Evolutionary conservation across 1,284 basidiomycete species (phyloP).

Genomic region (Coniferiporia weirii): DNA sequence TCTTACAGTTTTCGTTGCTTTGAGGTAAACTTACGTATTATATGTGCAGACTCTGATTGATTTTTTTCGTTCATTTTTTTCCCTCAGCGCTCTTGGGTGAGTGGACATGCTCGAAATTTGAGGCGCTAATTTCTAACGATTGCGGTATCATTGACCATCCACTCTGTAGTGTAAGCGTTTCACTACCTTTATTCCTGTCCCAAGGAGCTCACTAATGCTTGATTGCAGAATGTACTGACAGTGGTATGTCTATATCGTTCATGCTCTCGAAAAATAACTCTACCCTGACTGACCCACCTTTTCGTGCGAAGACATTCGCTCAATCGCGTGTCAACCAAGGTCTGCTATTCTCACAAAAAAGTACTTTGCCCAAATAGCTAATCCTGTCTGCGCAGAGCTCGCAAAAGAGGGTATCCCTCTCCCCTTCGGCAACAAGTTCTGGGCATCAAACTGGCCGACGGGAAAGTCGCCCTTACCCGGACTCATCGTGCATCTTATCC

Average conservation of each 20-base stretch:
- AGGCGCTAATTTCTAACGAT: neutral
- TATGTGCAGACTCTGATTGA: neutral
- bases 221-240: conserved; percentile 32
- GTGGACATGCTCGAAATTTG: neutral
- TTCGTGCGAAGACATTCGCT: conserved; percentile 35
- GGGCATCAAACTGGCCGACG: conserved; percentile 42
- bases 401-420: conserved; percentile 50
- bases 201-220: neutral
- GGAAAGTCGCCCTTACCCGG: conserved; percentile 42
- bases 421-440: conserved; percentile 39
- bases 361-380: neutral
- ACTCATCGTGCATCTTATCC: conserved; percentile 37
- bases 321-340: conserved; percentile 44
- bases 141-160: neutral
- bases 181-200: neutral
- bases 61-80: neutral
- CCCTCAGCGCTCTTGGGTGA: conserved; percentile 14
- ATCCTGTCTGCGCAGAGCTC: conserved; percentile 30
- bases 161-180: conserved; percentile 2
- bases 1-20: conserved; percentile 46
- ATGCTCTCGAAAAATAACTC: neutral
- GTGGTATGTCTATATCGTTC: conserved; percentile 21
- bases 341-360: conserved; percentile 6
- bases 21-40: conserved; percentile 32
- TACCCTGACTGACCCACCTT: neutral